Base-by-base conservation (phyloP, 768 basidiomycete genomes). In the Hydnum rufescens region DNA sequence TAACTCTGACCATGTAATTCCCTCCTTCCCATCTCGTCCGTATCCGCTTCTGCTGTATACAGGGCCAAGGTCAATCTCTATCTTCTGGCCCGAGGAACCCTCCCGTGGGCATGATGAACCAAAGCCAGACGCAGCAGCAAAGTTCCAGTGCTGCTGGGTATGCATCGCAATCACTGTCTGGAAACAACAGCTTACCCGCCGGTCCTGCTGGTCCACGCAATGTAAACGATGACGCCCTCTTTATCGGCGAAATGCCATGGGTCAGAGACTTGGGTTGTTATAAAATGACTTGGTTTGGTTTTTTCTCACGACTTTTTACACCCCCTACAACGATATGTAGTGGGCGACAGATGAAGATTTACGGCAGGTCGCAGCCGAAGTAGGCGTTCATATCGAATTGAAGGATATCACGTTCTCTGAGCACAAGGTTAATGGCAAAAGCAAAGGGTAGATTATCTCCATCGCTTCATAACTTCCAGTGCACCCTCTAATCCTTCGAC, bases 351-450 rank as follows among this genome's bases (percentile, higher is more conserved):
- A 96, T 70, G 86, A 90, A 66, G 87, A 96, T 63, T 64, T 99
- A 54, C 78, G 87, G 47, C 76, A 80, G 64, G 76, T 83, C 32
- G 85, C 83, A 6, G 61, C 74, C 29, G 74, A 71, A 53, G 69
- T 83, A 30, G 80, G 81, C 22, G 71, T 90, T 49, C 73, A 70
- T 29, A 68, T 97, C 58, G 78, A 82, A 58, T 78, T 84, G 64
- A 79, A 78, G 60, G 84, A 96, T 60, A 82, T 97, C 59, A 89
- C 87, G 3, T 96, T 96, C 64, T 87, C 89, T 51, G 95, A 99
- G 67, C 93, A 99, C 66, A 97, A 97, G 66, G 93, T 99, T 28
- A 99, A 99, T 59, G 93, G 93, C 19, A 97, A 97, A 68, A 92
- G 88, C 65, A 97, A 96, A 72, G 93, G 93, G 92, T 96, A 59